Percentiles rank a stretch among this genome's conserved stretches.
These are phyloP conservation scores for Cordyceps cicadae DNA, from an alignment of 2,329 filamentous ascomycete species.

Conservation along the genomic window DNA sequence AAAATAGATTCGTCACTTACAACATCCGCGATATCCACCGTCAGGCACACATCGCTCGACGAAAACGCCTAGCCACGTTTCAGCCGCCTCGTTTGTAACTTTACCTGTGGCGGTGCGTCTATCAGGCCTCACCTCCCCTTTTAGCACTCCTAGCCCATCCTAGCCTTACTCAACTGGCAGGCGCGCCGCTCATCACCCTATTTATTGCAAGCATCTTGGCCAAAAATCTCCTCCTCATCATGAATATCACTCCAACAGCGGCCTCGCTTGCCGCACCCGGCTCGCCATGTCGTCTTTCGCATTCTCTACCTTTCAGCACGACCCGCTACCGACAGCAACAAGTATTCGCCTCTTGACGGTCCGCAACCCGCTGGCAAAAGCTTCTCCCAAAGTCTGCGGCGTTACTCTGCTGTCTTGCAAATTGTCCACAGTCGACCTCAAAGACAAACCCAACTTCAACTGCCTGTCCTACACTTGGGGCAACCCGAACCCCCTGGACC, in stretches of 20 bases:
- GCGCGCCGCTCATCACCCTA: constrained; percentile 3
- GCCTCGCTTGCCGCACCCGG: not conserved
- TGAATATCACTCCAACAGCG: not conserved
- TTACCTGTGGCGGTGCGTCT: not conserved
- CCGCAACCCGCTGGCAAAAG: constrained; percentile 3
- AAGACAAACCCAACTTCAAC: constrained; percentile 8
- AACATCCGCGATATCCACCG: not conserved
- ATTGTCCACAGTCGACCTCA: constrained; percentile 7
- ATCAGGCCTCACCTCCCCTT: not conserved
- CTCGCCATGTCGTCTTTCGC: constrained; percentile 1
- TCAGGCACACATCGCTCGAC: not conserved
- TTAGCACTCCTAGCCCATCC: not conserved
- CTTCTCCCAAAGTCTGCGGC: constrained; percentile 3
- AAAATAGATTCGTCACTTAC: not conserved
- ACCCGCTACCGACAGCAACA: constrained; percentile 1
- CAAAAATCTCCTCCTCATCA: not conserved
- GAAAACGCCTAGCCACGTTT: constrained; percentile 1
- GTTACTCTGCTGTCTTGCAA: constrained; percentile 7
- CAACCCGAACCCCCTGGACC: constrained; percentile 7
- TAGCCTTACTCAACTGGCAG: not conserved
- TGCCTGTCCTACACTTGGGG: constrained; percentile 14
- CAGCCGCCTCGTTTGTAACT: not conserved
- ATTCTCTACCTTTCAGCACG: not conserved
- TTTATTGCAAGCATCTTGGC: constrained; percentile 5
- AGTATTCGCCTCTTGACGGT: constrained; percentile 7